Conservation (phyloP, 176 grass and related monocot species). For the Carex kokanica region DNA sequence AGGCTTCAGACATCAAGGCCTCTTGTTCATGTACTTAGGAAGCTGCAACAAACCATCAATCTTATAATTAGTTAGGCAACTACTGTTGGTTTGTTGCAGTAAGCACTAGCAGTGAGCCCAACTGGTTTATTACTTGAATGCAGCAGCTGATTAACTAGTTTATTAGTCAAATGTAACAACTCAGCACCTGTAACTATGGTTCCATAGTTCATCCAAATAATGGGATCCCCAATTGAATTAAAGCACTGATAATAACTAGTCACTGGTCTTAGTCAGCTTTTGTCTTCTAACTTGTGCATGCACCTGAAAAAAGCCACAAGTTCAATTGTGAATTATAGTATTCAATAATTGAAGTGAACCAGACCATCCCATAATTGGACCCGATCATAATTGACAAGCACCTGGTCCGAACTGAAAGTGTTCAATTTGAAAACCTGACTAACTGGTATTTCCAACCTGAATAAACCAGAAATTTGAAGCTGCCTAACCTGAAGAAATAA, state of each 20-base stretch:
- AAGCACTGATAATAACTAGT: background rate
- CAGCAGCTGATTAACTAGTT: background rate
- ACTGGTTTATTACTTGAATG: background rate
- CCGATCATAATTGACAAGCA: background rate
- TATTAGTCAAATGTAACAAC: background rate
- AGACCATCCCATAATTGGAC: background rate
- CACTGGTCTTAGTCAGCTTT: background rate
- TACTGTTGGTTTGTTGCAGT: background rate
- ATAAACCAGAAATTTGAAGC: background rate
- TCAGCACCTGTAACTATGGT: background rate
- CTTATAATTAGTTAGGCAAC: conserved; percentile 2
- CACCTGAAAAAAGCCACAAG: background rate
- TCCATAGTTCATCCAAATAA: background rate
- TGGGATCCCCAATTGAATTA: background rate
- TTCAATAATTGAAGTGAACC: background rate
- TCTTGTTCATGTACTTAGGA: background rate
- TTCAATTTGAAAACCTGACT: background rate
- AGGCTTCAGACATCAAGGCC: conserved; percentile 9
- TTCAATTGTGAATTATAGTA: background rate
- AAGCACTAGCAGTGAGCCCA: background rate
- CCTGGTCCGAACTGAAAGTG: background rate
- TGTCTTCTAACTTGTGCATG: background rate
- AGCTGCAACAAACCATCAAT: background rate
- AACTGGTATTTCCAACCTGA: background rate
- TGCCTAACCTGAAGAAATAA: background rate